Base-by-base conservation (phyloP, 2,329 filamentous ascomycete genomes). In the Zymoseptoria ardabiliae region DNA sequence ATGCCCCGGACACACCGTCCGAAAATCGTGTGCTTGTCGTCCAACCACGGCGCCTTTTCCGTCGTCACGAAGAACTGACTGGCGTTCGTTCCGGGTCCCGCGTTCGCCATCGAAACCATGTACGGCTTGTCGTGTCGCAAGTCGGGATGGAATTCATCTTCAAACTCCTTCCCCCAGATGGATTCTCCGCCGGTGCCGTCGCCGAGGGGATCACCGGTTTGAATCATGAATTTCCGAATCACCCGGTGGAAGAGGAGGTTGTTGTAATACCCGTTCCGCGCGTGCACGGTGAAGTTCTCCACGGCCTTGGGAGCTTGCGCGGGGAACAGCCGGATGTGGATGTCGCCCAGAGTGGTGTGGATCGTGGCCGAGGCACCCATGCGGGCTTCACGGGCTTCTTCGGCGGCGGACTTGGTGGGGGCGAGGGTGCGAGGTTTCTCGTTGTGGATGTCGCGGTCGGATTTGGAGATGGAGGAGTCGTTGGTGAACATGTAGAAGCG, bases 401-500 rank as follows among this genome's bases (percentile, higher is more conserved):
- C 53, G 77, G 78, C 73, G 82, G 86, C 54, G 71, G 75, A 65
- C 78, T 72, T 79, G 3, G 76, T 60, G 11, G 66, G 72, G 51
- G 82, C 82, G 19, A 87, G 72, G 56, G 85, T 81, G 1, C 85
- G 87, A 0, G 93, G 94, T 68, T 91, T 92, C 76, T 99, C 94
- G 73, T 99, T 99, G 68, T 96, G 91, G 10, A 99, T 82, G 72
- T 99, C 94, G 66, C 94, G 86, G 41, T 87, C 87, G 7, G 89
- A 88, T 73, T 93, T 96, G 66, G 86, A 88, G 55, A 94, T 82
- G 22, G 91, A 88, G 45, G 87, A 84, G 48, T 96, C 89, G 73
- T 97, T 96, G 41, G 90, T 96, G 75, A 97, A 99, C 85, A 97
- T 91, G 81, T 97, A 99, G 77, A 99, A 99, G 49, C 95, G 88